Base-by-base conservation (phyloP, 202 grass and related monocot genomes). In the Elaeis oleifera region DNA sequence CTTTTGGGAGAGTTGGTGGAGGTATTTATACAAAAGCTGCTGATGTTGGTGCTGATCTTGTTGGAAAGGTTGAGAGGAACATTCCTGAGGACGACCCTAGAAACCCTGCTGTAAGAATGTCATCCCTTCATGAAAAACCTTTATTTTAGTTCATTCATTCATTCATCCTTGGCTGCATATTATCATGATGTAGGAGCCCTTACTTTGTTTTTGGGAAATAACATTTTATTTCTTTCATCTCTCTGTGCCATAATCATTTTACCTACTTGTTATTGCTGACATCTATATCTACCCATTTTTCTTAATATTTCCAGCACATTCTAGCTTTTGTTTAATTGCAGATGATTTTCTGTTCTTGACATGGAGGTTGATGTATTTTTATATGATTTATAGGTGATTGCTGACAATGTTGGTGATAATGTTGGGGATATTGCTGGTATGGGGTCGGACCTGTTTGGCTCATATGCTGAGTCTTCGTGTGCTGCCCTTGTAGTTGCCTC, bases 11-110 rank as follows among this genome's bases (percentile, higher is more conserved):
- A 27, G 81, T 89, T 58, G 86, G 75, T 69, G 86, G 86, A 68
- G 86, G 86, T 23, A 89, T 89, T 68, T 89, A 89, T 56, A 89
- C 86, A 14, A 89, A 89, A 53, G 86, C 86, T 76, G 86, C 86
- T 51, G 86, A 89, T 76, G 86, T 90, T 67, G 86, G 86, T 65
- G 86, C 86, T 63, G 86, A 90, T 62, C 79, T 90, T 71, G 86
- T 90, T 18, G 86, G 86, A 27, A 90, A 90, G 72, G 75, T 90
- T 60, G 86, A 90, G 70, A 79, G 75, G 60, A 85, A 85, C 67
- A 89, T 89, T 58, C 86, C 86, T 70, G 86, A 89, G 61, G 86
- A 89, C 62, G 86, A 89, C 25, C 86, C 86, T 60, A 79, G 86
- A 81, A 90, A 90, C 54, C 86, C 86, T 70, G 86, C 86, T 74